Evolutionary conservation across 164 flowering plant species (phyloP), one percentile per base, ranked within the genome.

Genomic region (Litsea cubeba): DNA sequence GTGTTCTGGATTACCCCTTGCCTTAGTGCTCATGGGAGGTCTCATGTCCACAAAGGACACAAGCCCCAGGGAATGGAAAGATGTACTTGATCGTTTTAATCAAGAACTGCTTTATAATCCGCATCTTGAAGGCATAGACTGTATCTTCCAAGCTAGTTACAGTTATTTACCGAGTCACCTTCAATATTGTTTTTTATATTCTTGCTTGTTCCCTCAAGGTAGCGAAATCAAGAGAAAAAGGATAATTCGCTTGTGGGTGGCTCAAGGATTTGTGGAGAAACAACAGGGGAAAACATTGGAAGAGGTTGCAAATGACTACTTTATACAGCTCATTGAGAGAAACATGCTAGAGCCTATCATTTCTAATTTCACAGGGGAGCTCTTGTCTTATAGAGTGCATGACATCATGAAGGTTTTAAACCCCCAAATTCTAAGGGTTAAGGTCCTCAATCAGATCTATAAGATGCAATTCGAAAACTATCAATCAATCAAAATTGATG

Each of bases 201-300:
- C 81, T 65, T 63, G 85, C 57, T 50, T 80, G 40, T 87, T 84
- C 54, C 88, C 75, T 3, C 82, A 83, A 12, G 87, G 74, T 60
- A 64, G 76, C 35, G 35, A 20, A 23, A 89, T 86, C 14, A 72
- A 74, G 28, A 32, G 86, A 30, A 83, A 77, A 70, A 81, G 71
- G 76, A 75, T 89, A 3, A 70, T 85, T 26, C 71, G 87, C 62
- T 72, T 85, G 12, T 89, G 91, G 90, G 77, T 86, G n/a, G 88
- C 87, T 0, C 88, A 87, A 69, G 88, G 88, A 1, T 89, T 89
- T 23, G 50, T 86, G 0, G 60, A 67, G 65, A 71, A 78, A 24
- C 68, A 71, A 20, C 71, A 40, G 30, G 83, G 83, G 17, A 73
- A 76, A 62, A 78, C 81, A 12, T 68, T 77, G 75, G 90, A 89